Percentiles rank a stretch among this genome's conserved stretches.
Evolutionary conservation across 352 stramenopile species (phyloP).

Genomic region (Phytophthora boehmeriae): DNA sequence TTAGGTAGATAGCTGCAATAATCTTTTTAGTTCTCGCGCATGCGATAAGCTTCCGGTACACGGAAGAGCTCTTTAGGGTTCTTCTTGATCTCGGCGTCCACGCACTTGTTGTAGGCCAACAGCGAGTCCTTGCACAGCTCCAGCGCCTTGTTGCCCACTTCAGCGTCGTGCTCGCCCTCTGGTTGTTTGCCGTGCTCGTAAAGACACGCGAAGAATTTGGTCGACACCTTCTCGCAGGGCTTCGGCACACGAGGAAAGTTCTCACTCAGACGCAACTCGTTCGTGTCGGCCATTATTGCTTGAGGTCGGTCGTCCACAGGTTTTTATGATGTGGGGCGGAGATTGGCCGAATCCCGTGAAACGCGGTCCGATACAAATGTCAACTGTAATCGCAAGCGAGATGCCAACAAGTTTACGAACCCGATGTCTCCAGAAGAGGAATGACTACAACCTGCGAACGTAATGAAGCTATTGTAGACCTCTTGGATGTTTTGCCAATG

Average conservation of each 20-base stretch:
- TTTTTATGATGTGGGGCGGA: constrained; percentile 26
- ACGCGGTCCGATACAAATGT: constrained; percentile 50
- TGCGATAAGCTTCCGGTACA: constrained; percentile 81
- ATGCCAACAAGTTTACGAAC: neutral
- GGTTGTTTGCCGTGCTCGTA: constrained; percentile 83
- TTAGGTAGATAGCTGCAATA: constrained; percentile 7
- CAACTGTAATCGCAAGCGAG: constrained; percentile 11
- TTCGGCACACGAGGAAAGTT: constrained; percentile 82
- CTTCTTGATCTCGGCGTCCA: constrained; percentile 59
- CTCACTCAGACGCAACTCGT: constrained; percentile 63
- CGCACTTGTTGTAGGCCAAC: constrained; percentile 77
- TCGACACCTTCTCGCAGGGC: constrained; percentile 67
- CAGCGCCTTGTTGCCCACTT: constrained; percentile 74
- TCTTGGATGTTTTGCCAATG: constrained; percentile 7
- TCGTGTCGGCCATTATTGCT: constrained; percentile 34
- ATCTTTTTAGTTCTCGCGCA: constrained; percentile 38
- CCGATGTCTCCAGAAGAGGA: constrained; percentile 1
- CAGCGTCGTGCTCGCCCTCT: constrained; percentile 51
- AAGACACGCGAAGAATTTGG: constrained; percentile 83
- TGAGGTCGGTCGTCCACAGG: constrained; percentile 1
- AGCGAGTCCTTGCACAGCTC: constrained; percentile 56
- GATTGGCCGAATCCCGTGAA: constrained; percentile 37
- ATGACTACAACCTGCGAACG: too few relatives aligned
- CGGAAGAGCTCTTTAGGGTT: constrained; percentile 80
- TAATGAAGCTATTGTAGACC: too few relatives aligned